phyloP scores from a whole-genome alignment of 2,329 filamentous ascomycete species.

The Botrytis fabae region DNA sequence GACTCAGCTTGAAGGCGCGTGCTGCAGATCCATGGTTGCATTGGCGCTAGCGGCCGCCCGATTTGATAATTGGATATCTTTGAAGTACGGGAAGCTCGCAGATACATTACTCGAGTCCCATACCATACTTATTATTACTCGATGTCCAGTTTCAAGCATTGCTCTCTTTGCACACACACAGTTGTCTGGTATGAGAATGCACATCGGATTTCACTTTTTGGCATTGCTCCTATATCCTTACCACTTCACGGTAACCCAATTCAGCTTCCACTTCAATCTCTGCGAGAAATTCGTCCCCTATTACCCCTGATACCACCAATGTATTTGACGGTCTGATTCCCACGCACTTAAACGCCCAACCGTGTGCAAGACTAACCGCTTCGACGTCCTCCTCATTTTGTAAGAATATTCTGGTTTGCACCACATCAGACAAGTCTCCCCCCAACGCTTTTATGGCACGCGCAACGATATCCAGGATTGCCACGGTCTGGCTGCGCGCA shows the following conservation, averaged over 20 bases:
- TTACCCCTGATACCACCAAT: slow-evolving; percentile 2
- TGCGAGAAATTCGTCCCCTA: neutral
- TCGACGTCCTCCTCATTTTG: neutral
- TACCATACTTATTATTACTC: neutral
- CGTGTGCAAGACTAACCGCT: neutral
- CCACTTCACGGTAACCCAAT: neutral
- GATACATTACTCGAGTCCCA: neutral
- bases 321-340: neutral
- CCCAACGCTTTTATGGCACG: neutral
- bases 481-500: neutral
- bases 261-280: slow-evolving; percentile 2
- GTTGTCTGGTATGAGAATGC: neutral
- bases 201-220: neutral
- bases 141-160: neutral
- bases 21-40: neutral
- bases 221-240: neutral
- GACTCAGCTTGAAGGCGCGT: neutral
- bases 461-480: neutral
- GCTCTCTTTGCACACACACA: neutral
- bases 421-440: neutral
- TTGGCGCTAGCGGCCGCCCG: neutral
- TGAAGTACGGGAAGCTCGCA: neutral
- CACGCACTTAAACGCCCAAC: neutral
- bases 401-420: neutral
- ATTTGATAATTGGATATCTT: neutral